Percentiles rank a stretch among this genome's conserved stretches.
Evolutionary conservation across 1,284 basidiomycete species (phyloP).

Genomic region (Microbotryomycetes sp.): DNA sequence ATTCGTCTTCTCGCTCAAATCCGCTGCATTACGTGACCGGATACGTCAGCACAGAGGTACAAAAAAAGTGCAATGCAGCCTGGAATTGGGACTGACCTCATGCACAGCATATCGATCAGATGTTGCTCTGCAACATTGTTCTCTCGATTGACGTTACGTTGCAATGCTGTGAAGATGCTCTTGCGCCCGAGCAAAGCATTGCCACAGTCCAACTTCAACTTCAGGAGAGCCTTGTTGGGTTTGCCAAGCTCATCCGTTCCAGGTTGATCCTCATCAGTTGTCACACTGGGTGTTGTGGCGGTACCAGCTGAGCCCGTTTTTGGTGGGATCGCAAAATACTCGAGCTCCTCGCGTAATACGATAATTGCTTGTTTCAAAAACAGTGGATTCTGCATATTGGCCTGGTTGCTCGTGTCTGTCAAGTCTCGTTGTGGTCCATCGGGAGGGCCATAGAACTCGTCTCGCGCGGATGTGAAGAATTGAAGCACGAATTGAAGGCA

Average conservation of each 20-base stretch:
- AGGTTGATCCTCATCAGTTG: slow-evolving; percentile 44
- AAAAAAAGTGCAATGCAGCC: too few relatives aligned
- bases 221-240: slow-evolving; percentile 66
- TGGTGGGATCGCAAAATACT: slow-evolving; percentile 95
- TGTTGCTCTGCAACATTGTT: slow-evolving; percentile 99
- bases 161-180: slow-evolving; percentile 94
- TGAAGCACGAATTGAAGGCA: slow-evolving; percentile 70
- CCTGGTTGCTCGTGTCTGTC: slow-evolving; percentile 46
- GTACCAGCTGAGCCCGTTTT: slow-evolving; percentile 44
- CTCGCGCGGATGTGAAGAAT: slow-evolving; percentile 63
- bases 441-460: slow-evolving; percentile 84
- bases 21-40: slow-evolving; percentile 56
- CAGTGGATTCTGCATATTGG: slow-evolving; percentile 67
- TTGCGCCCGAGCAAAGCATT: slow-evolving; percentile 78
- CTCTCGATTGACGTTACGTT: slow-evolving; percentile 98
- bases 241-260: slow-evolving; percentile 66
- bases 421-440: slow-evolving; percentile 34
- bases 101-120: slow-evolving; percentile 99
- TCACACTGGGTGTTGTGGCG: neutral
- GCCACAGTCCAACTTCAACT: slow-evolving; percentile 76
- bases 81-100: slow-evolving; percentile 86
- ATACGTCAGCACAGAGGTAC: neutral
- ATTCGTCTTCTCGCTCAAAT: slow-evolving; percentile 90
- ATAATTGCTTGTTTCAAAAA: slow-evolving; percentile 97
- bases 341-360: slow-evolving; percentile 92